Evolutionary conservation across 345 rosid species (phyloP).

Genomic region (Garcia nutans): DNA sequence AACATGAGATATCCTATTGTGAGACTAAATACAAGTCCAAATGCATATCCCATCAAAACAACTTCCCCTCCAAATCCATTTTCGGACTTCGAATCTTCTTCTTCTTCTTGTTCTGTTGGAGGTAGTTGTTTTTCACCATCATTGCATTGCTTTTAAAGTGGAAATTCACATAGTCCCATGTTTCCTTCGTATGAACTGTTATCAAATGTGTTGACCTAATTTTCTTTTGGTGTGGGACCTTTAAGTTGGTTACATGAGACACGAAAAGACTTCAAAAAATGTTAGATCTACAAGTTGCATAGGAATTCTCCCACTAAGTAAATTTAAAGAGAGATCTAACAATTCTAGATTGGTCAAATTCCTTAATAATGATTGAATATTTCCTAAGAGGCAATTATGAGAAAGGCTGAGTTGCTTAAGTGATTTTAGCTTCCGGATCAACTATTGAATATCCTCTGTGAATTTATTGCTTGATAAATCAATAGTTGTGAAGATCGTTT

Average conservation of each 20-base stretch:
- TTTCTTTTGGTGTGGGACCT: constrained; percentile 10
- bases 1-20: background rate
- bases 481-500: background rate
- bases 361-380: background rate
- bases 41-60: constrained; percentile 19
- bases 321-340: constrained; percentile 13
- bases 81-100: background rate
- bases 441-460: background rate
- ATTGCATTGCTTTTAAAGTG: background rate
- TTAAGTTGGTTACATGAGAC: constrained; percentile 7
- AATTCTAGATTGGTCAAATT: constrained; percentile 7
- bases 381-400: constrained; percentile 2
- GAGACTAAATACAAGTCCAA: constrained; percentile 9
- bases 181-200: constrained; percentile 10
- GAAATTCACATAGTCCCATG: constrained; percentile 22
- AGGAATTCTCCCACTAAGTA: constrained; percentile 6
- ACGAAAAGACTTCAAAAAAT: background rate
- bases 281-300: background rate
- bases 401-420: constrained; percentile 10
- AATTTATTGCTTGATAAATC: constrained; percentile 5
- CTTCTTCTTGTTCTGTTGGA: background rate
- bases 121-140: background rate
- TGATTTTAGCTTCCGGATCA: background rate
- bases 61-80: constrained; percentile 16
- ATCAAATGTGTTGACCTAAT: background rate